Evolutionary conservation across 2,329 filamentous ascomycete species (phyloP).

Genomic region (Colletotrichum melonis): DNA sequence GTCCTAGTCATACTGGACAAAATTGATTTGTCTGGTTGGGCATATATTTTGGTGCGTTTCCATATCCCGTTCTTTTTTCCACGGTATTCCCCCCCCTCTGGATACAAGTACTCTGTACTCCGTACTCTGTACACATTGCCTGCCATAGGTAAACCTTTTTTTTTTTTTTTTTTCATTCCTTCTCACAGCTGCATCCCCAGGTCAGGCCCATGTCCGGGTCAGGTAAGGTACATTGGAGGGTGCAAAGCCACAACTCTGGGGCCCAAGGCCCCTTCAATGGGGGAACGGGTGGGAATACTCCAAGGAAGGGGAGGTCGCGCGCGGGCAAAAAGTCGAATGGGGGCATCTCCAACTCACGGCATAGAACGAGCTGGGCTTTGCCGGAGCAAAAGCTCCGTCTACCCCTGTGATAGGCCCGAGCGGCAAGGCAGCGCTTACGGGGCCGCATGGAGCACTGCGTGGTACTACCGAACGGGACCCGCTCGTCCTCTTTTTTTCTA

Average conservation of each 20-base stretch:
- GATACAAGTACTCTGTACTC: constrained; percentile 3
- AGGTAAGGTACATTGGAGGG: constrained; percentile 5
- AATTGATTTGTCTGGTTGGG: constrained; percentile 28
- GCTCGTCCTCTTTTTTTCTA: neutral
- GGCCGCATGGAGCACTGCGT: constrained; percentile 30
- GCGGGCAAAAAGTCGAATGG: neutral
- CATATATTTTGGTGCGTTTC: constrained; percentile 34
- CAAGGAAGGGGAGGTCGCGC: neutral
- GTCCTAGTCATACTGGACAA: constrained; percentile 19
- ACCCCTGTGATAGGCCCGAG: constrained; percentile 31
- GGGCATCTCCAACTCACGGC: constrained; percentile 20
- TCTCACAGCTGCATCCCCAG: constrained; percentile 10
- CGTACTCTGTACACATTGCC: neutral
- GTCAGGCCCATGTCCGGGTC: constrained; percentile 8
- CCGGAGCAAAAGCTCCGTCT: constrained; percentile 35
- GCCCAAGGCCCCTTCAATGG: neutral
- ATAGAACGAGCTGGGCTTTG: constrained; percentile 6
- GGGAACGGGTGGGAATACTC: neutral
- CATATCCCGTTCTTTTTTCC: constrained; percentile 28
- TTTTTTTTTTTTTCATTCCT: neutral
- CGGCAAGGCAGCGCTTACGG: constrained; percentile 34
- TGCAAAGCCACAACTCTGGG: constrained; percentile 23
- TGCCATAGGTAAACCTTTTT: neutral
- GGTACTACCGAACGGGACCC: constrained; percentile 19
- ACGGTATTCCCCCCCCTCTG: constrained; percentile 23